Conservation (phyloP, 768 basidiomycete species). For the Aureoboletus auriporus region DNA sequence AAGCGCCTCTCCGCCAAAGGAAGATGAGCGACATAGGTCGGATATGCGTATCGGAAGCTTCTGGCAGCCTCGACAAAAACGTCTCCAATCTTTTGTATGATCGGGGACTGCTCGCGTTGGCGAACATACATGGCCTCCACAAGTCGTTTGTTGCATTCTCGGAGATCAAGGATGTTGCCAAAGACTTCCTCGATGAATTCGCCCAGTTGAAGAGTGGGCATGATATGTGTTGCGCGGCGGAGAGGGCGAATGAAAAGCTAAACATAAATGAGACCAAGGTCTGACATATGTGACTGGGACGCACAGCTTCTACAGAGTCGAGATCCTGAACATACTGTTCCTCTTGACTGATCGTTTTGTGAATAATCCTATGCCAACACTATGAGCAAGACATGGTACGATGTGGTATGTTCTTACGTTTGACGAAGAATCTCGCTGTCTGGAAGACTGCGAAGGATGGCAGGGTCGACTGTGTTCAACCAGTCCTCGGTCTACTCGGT, state of each 20-base stretch:
- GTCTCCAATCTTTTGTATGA: slow-evolving; percentile 85
- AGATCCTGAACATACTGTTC: slow-evolving; percentile 88
- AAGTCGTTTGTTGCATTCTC: slow-evolving; percentile 77
- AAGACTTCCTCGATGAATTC: slow-evolving; percentile 90
- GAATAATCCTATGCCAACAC: slow-evolving; percentile 52
- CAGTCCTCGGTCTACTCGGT: slow-evolving; percentile 42
- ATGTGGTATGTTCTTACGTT: slow-evolving; percentile 37
- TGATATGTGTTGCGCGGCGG: slow-evolving; percentile 54
- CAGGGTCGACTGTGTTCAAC: slow-evolving; percentile 46
- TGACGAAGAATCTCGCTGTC: slow-evolving; percentile 81
- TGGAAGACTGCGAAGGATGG: slow-evolving; percentile 54
- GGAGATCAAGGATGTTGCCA: slow-evolving; percentile 83
- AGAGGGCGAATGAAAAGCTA: slow-evolving; percentile 54
- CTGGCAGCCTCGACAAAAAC: slow-evolving; percentile 84
- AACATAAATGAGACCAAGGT: slow-evolving; percentile 31
- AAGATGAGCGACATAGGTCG: slow-evolving; percentile 78
- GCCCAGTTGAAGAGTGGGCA: slow-evolving; percentile 55
- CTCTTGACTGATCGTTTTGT: slow-evolving; percentile 85
- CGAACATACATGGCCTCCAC: slow-evolving; percentile 84
- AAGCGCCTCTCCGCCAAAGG: slow-evolving; percentile 83
- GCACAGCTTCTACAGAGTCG: slow-evolving; percentile 71
- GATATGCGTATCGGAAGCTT: slow-evolving; percentile 85
- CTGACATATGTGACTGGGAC: slow-evolving; percentile 11
- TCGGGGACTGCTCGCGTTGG: slow-evolving; percentile 75
- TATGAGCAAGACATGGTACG: neutral